These are phyloP conservation scores for Penicillium waksmanii DNA, from an alignment of 495 filamentous ascomycete genomes.

Conservation along the genomic window DNA sequence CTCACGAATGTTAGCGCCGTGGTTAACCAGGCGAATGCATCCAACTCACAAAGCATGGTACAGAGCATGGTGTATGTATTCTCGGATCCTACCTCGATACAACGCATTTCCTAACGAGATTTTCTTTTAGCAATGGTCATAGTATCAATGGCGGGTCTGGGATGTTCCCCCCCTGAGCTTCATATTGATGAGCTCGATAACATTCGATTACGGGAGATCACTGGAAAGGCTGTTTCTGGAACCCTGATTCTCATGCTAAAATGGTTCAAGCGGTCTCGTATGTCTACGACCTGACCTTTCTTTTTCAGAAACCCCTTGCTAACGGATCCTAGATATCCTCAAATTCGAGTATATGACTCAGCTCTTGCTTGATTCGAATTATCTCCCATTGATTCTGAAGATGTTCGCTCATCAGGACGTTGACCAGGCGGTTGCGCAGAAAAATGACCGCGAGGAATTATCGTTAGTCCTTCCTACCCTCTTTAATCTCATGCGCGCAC, in stretches of 20 bases:
- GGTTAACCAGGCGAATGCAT: conserved; percentile 56
- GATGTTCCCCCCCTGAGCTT: conserved; percentile 41
- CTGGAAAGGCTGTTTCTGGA: conserved; percentile 85
- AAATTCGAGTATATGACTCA: conserved; percentile 97
- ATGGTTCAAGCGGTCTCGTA: conserved; percentile 96
- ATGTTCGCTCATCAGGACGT: conserved; percentile 91
- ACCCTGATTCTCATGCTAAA: conserved; percentile 84
- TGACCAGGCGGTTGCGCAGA: conserved; percentile 82
- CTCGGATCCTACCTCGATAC: not conserved
- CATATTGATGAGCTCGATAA: conserved; percentile 77
- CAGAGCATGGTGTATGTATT: conserved; percentile 39
- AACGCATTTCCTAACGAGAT: not conserved
- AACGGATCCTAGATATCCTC: conserved; percentile 68
- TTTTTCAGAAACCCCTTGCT: conserved; percentile 19
- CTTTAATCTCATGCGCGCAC: not conserved
- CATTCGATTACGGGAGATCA: conserved; percentile 79
- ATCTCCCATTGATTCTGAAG: conserved; percentile 88
- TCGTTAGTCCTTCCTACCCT: conserved; percentile 57
- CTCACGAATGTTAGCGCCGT: conserved; percentile 76
- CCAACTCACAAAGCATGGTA: conserved; percentile 43
- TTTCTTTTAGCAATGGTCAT: conserved; percentile 33
- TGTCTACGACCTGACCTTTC: conserved; percentile 34
- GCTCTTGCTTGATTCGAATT: conserved; percentile 90
- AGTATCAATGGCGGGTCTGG: conserved; percentile 36
- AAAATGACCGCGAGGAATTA: conserved; percentile 79